A percentile compares a stretch with the other conserved stretches of the same genome.
Conservation (phyloP, 441 rosid genomes). For the Syzygium syzygioides region DNA sequence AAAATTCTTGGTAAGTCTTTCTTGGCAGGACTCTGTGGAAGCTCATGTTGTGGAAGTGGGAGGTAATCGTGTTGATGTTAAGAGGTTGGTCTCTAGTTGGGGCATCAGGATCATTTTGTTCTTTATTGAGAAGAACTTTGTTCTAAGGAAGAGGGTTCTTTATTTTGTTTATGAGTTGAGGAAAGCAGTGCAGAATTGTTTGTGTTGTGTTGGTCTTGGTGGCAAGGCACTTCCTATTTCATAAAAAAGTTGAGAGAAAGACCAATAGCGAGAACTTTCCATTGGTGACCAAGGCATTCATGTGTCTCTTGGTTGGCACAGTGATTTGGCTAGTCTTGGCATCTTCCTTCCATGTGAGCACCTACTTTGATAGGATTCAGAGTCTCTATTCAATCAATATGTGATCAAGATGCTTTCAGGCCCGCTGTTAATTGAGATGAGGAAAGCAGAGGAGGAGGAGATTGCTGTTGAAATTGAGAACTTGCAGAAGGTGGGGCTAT, state of each 20-base stretch:
- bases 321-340: conserved; percentile 7
- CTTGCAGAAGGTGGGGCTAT: background rate
- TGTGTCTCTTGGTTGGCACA: conserved; percentile 1
- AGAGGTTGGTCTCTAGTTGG: conserved; percentile 10
- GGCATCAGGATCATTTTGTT: background rate
- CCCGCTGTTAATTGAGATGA: background rate
- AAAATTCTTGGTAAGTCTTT: no score
- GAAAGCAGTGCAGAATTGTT: background rate
- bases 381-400: conserved; percentile 7
- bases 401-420: conserved; percentile 5
- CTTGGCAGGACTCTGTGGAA: background rate
- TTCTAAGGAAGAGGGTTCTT: conserved; percentile 4
- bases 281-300: conserved; percentile 4
- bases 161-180: conserved; percentile 6
- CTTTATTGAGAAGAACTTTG: conserved; percentile 8
- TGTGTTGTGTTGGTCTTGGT: conserved; percentile 2
- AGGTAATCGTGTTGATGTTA: background rate
- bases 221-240: conserved; percentile 3
- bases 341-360: conserved; percentile 8
- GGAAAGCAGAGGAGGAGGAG: conserved; percentile 1
- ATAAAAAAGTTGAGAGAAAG: background rate
- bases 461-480: background rate
- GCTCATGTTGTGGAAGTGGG: conserved; percentile 8
- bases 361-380: conserved; percentile 9
- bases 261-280: background rate